These are phyloP conservation scores for Zygosaccharomyces sapae DNA, from an alignment of 1,139 yeast species.

Conservation along the genomic window DNA sequence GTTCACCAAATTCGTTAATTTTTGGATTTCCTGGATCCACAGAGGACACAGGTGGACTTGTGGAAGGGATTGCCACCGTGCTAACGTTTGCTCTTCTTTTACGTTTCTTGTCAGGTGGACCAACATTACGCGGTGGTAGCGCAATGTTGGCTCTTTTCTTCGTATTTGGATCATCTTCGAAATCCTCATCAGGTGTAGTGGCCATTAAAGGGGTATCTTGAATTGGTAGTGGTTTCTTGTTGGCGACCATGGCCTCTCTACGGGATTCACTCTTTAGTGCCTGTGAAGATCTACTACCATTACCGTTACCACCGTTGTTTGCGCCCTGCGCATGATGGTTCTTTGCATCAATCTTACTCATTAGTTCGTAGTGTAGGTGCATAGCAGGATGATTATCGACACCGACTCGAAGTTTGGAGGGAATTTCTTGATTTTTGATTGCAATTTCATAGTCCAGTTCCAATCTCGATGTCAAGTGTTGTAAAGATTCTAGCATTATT, in stretches of 20 bases:
- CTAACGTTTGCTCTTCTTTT: constrained; percentile 16
- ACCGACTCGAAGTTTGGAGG: constrained; percentile 54
- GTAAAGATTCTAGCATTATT: constrained; percentile 76
- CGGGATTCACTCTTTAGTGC: constrained; percentile 75
- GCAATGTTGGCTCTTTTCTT: constrained; percentile 12
- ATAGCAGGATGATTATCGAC: constrained; percentile 87
- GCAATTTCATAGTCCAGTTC: constrained; percentile 78
- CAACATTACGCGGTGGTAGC: constrained; percentile 6
- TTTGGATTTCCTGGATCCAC: constrained; percentile 18
- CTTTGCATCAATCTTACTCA: constrained; percentile 33
- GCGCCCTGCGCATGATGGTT: constrained; percentile 7
- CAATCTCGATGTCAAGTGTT: constrained; percentile 64
- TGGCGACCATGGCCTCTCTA: constrained; percentile 89
- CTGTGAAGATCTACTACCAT: constrained; percentile 54
- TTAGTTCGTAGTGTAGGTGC: constrained; percentile 37
- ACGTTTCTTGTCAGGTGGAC: constrained; percentile 15
- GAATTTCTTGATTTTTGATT: constrained; percentile 67
- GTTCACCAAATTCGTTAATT: constrained; percentile 45
- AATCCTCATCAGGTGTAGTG: constrained; percentile 7
- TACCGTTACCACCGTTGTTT: constrained; percentile 6
- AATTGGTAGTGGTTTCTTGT: constrained; percentile 48
- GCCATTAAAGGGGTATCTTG: constrained; percentile 17
- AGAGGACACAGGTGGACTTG: constrained; percentile 11
- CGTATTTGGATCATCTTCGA: constrained; percentile 9
- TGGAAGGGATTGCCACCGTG: constrained; percentile 11